Conservation (phyloP, 768 basidiomycete species). For the Kwoniella botswanensis region DNA sequence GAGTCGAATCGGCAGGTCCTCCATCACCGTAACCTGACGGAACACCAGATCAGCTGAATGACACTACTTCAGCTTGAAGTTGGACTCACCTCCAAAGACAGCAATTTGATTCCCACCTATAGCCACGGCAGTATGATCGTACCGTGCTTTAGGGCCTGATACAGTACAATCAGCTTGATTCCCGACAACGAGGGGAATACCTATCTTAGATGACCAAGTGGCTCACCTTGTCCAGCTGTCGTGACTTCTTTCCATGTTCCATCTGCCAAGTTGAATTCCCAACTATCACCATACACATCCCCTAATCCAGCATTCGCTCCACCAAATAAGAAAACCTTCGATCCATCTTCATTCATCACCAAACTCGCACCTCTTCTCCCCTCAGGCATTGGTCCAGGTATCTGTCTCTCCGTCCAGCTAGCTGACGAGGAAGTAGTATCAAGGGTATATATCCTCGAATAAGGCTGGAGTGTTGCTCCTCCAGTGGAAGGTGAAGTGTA, state of each 20-base stretch:
- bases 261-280: constrained; percentile 43
- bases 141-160: constrained; percentile 66
- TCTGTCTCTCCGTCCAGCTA: constrained; percentile 67
- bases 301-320: constrained; percentile 67
- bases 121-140: constrained; percentile 75
- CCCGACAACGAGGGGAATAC: too few species aligned
- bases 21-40: constrained; percentile 62
- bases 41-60: background rate
- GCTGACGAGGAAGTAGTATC: constrained; percentile 64
- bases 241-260: constrained; percentile 73
- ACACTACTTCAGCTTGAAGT: background rate
- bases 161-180: constrained; percentile 55
- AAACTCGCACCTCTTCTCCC: constrained; percentile 42
- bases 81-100: constrained; percentile 66
- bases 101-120: constrained; percentile 67
- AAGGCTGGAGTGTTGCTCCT: constrained; percentile 62
- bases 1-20: constrained; percentile 65
- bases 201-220: too few species aligned
- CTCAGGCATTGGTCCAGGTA: constrained; percentile 60
- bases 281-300: constrained; percentile 54
- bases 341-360: constrained; percentile 55
- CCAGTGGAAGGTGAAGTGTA: constrained; percentile 59
- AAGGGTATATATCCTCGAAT: constrained; percentile 69
- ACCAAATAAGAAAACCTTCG: constrained; percentile 75
- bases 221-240: constrained; percentile 61